Evolutionary conservation across 2,329 filamentous ascomycete species (phyloP).

Genomic region (Phialophora expanda): DNA sequence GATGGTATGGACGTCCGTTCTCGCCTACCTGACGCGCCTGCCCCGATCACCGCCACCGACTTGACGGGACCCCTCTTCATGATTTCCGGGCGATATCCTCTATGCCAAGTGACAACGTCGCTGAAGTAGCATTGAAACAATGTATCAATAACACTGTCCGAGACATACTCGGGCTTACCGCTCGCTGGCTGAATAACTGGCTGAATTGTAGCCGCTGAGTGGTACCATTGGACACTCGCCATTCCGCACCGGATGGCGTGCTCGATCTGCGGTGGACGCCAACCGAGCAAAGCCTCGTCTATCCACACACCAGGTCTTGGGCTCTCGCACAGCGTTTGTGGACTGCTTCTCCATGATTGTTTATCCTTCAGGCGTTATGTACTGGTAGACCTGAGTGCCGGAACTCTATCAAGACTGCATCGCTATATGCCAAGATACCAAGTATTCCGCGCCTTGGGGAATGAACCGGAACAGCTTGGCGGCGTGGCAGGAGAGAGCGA

Average conservation of each 20-base stretch:
- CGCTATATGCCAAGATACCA: background rate
- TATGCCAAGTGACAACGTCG: background rate
- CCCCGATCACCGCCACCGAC: conserved; percentile 21
- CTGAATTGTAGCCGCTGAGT: background rate
- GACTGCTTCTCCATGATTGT: background rate
- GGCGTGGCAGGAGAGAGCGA: background rate
- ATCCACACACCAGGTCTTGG: background rate
- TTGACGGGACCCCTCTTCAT: conserved; percentile 6
- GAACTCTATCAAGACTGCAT: background rate
- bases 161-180: background rate
- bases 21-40: conserved; percentile 18
- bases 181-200: background rate
- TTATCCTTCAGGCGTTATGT: background rate
- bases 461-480: background rate
- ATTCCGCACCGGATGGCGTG: conserved; percentile 13
- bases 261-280: background rate
- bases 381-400: background rate
- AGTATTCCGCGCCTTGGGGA: background rate
- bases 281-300: background rate
- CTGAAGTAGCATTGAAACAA: background rate
- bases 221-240: conserved; percentile 4
- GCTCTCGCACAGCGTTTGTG: background rate
- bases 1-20: background rate
- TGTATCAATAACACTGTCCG: background rate
- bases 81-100: background rate